Percentiles rank a stretch among this genome's conserved stretches.
These are phyloP conservation scores for Kodamaea arcana DNA, from an alignment of 1,139 yeast species.

Conservation along the genomic window DNA sequence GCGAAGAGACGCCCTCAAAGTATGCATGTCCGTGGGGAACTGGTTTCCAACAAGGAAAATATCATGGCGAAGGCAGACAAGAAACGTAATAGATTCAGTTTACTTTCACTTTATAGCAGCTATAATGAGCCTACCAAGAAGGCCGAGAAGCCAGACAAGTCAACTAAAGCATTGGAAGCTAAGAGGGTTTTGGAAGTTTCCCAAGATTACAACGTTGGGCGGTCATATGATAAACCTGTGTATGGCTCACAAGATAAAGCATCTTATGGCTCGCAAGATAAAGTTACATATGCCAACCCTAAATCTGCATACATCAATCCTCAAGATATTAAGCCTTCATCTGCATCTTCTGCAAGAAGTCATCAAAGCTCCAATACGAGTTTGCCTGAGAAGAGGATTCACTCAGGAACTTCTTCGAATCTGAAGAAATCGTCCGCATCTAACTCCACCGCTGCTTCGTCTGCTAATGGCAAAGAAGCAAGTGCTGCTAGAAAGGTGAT, in stretches of 20 bases:
- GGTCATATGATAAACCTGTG: neutral
- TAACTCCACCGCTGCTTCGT: slow-evolving; percentile 11
- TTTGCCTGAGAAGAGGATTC: slow-evolving; percentile 10
- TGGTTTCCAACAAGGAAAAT: slow-evolving; percentile 20
- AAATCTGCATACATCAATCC: slow-evolving; percentile 1
- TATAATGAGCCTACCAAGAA: slow-evolving; percentile 16
- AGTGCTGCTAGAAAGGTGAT: slow-evolving; percentile 76
- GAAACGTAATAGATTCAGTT: slow-evolving; percentile 49
- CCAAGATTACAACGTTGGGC: slow-evolving; percentile 24
- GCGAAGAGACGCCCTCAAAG: slow-evolving; percentile 2
- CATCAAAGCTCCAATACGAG: slow-evolving; percentile 1
- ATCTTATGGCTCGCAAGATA: no score
- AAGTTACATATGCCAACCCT: neutral
- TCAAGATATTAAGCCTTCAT: slow-evolving; percentile 5
- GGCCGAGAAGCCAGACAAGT: no score
- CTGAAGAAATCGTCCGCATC: slow-evolving; percentile 12
- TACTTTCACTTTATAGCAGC: slow-evolving; percentile 47
- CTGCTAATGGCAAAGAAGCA: slow-evolving; percentile 45
- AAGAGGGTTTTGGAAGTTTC: slow-evolving; percentile 41
- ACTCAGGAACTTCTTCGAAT: slow-evolving; percentile 15
- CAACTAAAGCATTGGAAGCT: no score
- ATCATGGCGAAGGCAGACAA: slow-evolving; percentile 27
- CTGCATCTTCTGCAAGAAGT: slow-evolving; percentile 2
- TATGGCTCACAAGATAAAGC: no score
- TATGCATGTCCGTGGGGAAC: slow-evolving; percentile 3